These are phyloP conservation scores for Golovinomyces cichoracearum DNA, from an alignment of 2,329 filamentous ascomycete genomes.

Conservation along the genomic window DNA sequence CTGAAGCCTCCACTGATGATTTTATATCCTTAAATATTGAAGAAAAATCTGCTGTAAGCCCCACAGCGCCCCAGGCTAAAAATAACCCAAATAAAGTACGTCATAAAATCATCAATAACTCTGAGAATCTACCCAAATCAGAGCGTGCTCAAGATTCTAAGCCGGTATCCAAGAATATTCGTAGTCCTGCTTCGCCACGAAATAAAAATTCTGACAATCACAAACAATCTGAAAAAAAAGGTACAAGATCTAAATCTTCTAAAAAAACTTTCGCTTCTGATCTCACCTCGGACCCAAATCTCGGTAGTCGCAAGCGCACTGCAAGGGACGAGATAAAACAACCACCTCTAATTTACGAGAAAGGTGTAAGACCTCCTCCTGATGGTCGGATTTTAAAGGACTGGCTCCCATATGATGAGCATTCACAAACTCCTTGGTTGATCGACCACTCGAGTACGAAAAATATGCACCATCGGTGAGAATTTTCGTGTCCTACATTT, in stretches of 20 bases:
- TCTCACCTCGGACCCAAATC: slow-evolving; percentile 18
- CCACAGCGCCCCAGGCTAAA: neutral
- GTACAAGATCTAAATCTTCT: neutral
- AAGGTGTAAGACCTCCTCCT: neutral
- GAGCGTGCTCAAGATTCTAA: neutral
- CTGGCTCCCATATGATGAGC: slow-evolving; percentile 17
- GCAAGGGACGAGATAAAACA: slow-evolving; percentile 34
- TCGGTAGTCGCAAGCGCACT: slow-evolving; percentile 50
- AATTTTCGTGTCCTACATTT: slow-evolving; percentile 2
- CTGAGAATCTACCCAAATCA: neutral
- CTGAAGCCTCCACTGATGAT: slow-evolving; percentile 40
- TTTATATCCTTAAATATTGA: slow-evolving; percentile 69
- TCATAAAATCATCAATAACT: neutral
- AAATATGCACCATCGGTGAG: slow-evolving; percentile 32
- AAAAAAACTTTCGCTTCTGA: slow-evolving; percentile 3
- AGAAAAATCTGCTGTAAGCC: slow-evolving; percentile 6
- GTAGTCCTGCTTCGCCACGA: neutral
- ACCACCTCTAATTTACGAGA: slow-evolving; percentile 10
- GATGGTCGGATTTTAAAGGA: slow-evolving; percentile 17
- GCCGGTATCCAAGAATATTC: neutral
- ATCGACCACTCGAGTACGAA: slow-evolving; percentile 27
- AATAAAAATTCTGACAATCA: neutral
- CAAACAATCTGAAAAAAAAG: neutral
- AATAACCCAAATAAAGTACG: too few relatives aligned
- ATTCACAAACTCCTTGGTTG: slow-evolving; percentile 36